Base-by-base conservation (phyloP, 75 land plant genomes). In the Gnetum montanum region DNA sequence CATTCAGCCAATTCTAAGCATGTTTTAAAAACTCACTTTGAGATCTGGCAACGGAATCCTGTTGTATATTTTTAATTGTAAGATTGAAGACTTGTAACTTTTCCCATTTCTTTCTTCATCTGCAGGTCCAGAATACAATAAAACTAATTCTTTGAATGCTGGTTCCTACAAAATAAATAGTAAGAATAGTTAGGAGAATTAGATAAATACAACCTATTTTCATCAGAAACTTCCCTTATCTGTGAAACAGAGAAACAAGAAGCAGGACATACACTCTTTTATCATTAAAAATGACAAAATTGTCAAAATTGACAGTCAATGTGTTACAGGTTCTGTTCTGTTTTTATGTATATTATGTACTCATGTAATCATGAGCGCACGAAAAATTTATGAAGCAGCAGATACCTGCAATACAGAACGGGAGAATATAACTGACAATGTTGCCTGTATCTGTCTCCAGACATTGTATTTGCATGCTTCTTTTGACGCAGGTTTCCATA, bases 31-130 rank as follows among this genome's bases (percentile, higher is more conserved):
- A 67, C 49, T 67, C 55, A 93, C 98, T 47, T 85, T 85, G 52
- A 93, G 75, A 69, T 93, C 98, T 30, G 98, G 98, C 59, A 93
- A 70, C 24, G 98, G 96, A 56, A 93, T 93, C 58, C 41, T 79
- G 44, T 80, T 75, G 55, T 85, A 93, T 25, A 86, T 88, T 62
- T 89, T 80, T 46, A 93, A 62, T 65, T 75, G 70, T 31, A 85
- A 63, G 5, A 70, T 65, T 13, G 77, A 65, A 64, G 66, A 27
- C 38, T 61, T 76, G 28, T 26, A 30, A 10, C 46, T 46, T n/a
- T 63, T 57, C 16, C 54, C 64, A 53, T 40, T 41, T 26, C 30
- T 74, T 34, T 47, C 37, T 30, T 72, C 40, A 43, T 24, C 31
- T 12, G 15, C 23, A 34, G 72, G 57, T 15, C 62, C 59, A 13